These are phyloP conservation scores for Curvularia lunata DNA, from an alignment of 2,329 filamentous ascomycete species.

Conservation along the genomic window DNA sequence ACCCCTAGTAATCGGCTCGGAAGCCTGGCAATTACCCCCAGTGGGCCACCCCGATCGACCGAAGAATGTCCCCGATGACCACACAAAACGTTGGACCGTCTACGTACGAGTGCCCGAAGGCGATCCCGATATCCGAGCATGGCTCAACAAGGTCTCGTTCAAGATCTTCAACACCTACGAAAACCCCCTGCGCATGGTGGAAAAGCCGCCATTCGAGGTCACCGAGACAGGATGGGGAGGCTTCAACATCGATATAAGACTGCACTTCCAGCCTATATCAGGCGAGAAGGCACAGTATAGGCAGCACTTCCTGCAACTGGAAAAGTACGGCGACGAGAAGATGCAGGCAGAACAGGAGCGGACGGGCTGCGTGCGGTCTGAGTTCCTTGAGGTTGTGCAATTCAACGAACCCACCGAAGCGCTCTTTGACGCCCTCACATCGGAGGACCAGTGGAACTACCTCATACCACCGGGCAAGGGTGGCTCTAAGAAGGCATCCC, in stretches of 20 bases:
- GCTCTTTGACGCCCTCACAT: conserved; percentile 86
- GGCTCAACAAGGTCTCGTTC: conserved; percentile 96
- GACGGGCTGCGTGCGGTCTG: conserved; percentile 70
- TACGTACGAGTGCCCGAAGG: conserved; percentile 91
- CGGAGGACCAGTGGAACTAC: conserved; percentile 66
- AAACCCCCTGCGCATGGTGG: conserved; percentile 78
- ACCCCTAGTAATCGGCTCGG: conserved; percentile 56
- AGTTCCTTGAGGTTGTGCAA: conserved; percentile 90
- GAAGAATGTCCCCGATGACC: conserved; percentile 78
- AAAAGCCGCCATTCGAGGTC: conserved; percentile 81
- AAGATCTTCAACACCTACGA: conserved; percentile 97
- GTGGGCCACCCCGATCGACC: conserved; percentile 68
- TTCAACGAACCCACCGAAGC: conserved; percentile 97
- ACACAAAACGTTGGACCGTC: conserved; percentile 96
- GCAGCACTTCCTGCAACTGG: conserved; percentile 89
- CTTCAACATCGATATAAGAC: conserved; percentile 93
- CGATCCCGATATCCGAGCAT: conserved; percentile 85
- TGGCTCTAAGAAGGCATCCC: conserved; percentile 48
- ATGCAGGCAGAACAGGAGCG: conserved; percentile 66
- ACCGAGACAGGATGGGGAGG: conserved; percentile 97
- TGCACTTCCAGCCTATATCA: conserved; percentile 88
- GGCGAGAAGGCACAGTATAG: conserved; percentile 95
- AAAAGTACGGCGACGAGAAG: conserved; percentile 77
- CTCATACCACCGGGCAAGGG: conserved; percentile 51
- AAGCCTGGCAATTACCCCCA: conserved; percentile 68